Evolutionary conservation across 306 rosid genomes (phyloP), one percentile per base, ranked within the genome.

Genomic region (Rosa rugosa): DNA sequence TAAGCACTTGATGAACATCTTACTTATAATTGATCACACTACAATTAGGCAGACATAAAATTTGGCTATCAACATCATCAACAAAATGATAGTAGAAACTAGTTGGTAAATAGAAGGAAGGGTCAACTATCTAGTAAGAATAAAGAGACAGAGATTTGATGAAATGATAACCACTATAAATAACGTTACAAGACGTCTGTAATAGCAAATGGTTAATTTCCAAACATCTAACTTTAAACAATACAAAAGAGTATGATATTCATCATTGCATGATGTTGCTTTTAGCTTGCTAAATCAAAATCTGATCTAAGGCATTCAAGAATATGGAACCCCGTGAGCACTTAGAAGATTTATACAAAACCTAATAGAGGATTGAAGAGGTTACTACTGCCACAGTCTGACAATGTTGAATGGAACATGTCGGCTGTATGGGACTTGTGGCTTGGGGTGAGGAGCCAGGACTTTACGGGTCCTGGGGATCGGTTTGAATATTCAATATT

Each of bases 401-500:
- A 62, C 80, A 78, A 80, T 42, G 81, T 80, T 77, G 74, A 83
- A 23, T 23, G 7, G 40, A 73, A 77, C 69, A 73, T 44, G 75
- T 46, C 57, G 23, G 46, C 62, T 31, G 50, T 44, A 59, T 54
- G 69, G 42, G 71, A 23, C 75, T 60, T 66, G 38, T 18, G 45
- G 60, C 76, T 83, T 65, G 75, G 20, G 46, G 49, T 11, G 49
- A 38, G 67, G 76, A 67, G 80, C 14, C 53, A 66, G 56, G 54
- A 79, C 70, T 80, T 85, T 77, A 89, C 31, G 84, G 84, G 79
- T 93, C 96, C 68, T 83, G 94, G 44, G 84, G 62, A 71, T 92
- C 97, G 34, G 94, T 25, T 72, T 91, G 97, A 80, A 91, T 79
- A 81, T 95, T 88, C 87, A 93, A 71, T 81, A 93, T 87, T 72